Conservation (phyloP, 2,329 filamentous ascomycete species). For the Neospermospora avenae region DNA sequence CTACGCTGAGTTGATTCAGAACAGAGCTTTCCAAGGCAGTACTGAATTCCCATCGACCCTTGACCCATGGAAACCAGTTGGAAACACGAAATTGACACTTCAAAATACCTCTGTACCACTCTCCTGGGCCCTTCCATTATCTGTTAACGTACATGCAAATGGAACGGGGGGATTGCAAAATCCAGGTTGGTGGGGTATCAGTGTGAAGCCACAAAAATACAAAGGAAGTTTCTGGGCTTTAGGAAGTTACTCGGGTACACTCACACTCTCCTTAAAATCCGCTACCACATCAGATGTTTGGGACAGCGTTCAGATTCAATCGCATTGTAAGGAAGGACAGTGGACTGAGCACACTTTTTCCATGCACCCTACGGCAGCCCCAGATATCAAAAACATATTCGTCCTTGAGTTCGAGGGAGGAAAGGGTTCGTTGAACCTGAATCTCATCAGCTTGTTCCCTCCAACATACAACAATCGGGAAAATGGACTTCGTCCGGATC, state of each 20-base stretch:
- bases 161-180: background rate
- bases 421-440: background rate
- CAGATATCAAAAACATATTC: background rate
- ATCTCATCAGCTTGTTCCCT: background rate
- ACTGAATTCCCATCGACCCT: slow-evolving; percentile 13
- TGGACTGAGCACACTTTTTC: background rate
- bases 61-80: slow-evolving; percentile 34
- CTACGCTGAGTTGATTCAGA: slow-evolving; percentile 66
- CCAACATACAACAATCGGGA: background rate
- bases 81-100: background rate
- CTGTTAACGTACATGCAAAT: background rate
- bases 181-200: background rate
- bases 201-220: background rate
- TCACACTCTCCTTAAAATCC: background rate
- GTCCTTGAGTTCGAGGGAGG: background rate
- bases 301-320: background rate
- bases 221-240: background rate
- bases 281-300: background rate
- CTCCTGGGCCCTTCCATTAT: background rate
- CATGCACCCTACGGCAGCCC: background rate
- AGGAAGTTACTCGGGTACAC: background rate
- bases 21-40: slow-evolving; percentile 61
- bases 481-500: background rate
- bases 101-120: background rate
- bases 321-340: background rate